A percentile compares a stretch with the other conserved stretches of the same genome.
These are phyloP conservation scores for Salvia hispanica DNA, from an alignment of 257 asterid genomes.

Conservation along the genomic window DNA sequence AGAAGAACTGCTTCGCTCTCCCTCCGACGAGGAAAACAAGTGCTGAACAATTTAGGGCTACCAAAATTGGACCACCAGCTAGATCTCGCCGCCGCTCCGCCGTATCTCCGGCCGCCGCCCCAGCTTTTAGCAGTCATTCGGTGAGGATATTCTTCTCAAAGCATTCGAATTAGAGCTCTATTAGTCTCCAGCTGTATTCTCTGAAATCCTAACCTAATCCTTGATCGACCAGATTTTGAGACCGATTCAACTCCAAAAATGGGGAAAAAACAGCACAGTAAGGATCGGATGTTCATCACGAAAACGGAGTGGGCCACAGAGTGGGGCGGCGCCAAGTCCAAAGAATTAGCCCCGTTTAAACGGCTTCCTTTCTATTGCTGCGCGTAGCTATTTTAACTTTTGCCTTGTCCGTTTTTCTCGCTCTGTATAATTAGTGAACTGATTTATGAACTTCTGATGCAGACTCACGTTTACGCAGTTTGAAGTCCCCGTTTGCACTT, in stretches of 20 bases:
- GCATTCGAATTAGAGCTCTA: not conserved
- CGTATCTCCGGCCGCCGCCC: constrained; percentile 25
- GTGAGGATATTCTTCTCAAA: not conserved
- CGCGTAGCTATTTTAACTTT: constrained; percentile 54
- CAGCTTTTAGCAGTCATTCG: not conserved
- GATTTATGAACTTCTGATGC: constrained; percentile 34
- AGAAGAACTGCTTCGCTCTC: no score
- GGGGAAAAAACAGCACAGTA: constrained; percentile 99
- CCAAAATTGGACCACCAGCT: not conserved
- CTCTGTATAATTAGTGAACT: not conserved
- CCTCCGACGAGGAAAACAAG: no score
- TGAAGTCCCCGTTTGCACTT: constrained; percentile 86
- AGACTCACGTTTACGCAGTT: constrained; percentile 97
- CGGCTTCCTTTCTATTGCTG: constrained; percentile 98
- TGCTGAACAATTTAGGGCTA: no score
- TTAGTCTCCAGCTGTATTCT: not conserved
- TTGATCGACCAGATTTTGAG: constrained; percentile 15
- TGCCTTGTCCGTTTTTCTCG: not conserved
- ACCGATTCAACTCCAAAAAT: constrained; percentile 36
- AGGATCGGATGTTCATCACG: constrained; percentile 92
- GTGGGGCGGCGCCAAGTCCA: constrained; percentile 99
- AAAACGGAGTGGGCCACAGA: constrained; percentile 99
- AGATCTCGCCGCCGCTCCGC: constrained; percentile 23
- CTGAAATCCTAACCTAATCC: constrained; percentile 30
- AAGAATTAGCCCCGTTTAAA: constrained; percentile 76